phyloP scores from a whole-genome alignment of 176 grass and related monocot species.

The Aegilops tauschii region DNA sequence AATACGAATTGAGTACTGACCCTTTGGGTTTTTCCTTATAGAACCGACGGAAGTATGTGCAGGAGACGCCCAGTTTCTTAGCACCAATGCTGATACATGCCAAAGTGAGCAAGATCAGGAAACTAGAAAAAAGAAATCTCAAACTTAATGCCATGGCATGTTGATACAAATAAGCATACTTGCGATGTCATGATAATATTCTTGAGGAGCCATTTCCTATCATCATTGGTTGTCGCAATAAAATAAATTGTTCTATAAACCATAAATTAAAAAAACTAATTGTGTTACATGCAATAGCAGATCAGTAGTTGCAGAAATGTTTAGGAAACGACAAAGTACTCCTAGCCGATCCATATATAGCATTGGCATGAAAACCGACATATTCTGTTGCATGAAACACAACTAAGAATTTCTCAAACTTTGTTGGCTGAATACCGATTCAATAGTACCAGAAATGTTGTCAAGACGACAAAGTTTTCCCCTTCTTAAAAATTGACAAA shows the following conservation, averaged over 20 bases:
- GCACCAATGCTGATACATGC: slow-evolving; percentile 70
- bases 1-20: slow-evolving; percentile 34
- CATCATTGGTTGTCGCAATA: not conserved
- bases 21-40: slow-evolving; percentile 62
- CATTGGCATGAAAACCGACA: no score
- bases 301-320: not conserved
- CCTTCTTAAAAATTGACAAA: no score
- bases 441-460: no score
- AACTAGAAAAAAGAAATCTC: not conserved
- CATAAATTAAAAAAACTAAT: not conserved
- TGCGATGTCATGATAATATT: not conserved
- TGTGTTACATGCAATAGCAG: not conserved
- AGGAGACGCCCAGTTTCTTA: slow-evolving; percentile 43
- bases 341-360: no score
- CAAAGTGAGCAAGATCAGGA: slow-evolving; percentile 19
- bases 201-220: not conserved
- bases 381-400: no score
- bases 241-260: not conserved
- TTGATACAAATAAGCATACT: not conserved
- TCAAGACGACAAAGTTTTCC: not conserved
- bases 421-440: no score
- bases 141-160: not conserved
- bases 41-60: slow-evolving; percentile 26
- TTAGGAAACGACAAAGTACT: no score
- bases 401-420: no score